phyloP scores from a whole-genome alignment of 164 flowering plant genomes.

The Buxus sempervirens region DNA sequence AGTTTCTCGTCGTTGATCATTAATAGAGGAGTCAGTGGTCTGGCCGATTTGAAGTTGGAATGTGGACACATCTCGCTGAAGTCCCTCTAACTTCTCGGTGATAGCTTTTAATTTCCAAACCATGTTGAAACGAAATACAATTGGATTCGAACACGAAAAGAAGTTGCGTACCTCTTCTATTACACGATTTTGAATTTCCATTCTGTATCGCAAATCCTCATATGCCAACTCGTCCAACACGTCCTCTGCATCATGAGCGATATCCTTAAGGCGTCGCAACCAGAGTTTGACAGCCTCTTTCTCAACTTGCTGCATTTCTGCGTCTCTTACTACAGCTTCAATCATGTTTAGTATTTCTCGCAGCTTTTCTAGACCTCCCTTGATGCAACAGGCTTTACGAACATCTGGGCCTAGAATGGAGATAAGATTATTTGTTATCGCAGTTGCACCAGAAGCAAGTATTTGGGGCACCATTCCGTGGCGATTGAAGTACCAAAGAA shows the following conservation, averaged over 20 bases:
- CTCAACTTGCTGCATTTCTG: neutral
- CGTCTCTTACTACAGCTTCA: slow-evolving; percentile 3
- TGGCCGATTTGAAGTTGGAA: no score
- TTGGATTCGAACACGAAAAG: no score
- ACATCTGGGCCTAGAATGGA: neutral
- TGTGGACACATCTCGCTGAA: neutral
- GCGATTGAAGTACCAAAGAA: no score
- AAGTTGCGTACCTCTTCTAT: neutral
- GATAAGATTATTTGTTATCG: neutral
- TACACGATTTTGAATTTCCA: neutral
- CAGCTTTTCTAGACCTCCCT: neutral
- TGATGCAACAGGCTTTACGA: neutral
- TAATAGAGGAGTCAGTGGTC: neutral
- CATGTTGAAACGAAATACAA: slow-evolving; percentile 6
- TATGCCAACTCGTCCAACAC: slow-evolving; percentile 8
- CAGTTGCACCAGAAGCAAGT: neutral
- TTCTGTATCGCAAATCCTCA: neutral
- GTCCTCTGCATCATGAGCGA: slow-evolving; percentile 7
- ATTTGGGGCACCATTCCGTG: slow-evolving; percentile 13
- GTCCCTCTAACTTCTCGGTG: neutral
- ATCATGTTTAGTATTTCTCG: neutral
- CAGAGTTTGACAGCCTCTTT: neutral
- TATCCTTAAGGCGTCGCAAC: neutral
- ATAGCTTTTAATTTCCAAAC: neutral
- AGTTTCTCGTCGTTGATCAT: neutral